phyloP scores from a whole-genome alignment of 805 yeast genomes.

The Jamesozyma gamospora region DNA sequence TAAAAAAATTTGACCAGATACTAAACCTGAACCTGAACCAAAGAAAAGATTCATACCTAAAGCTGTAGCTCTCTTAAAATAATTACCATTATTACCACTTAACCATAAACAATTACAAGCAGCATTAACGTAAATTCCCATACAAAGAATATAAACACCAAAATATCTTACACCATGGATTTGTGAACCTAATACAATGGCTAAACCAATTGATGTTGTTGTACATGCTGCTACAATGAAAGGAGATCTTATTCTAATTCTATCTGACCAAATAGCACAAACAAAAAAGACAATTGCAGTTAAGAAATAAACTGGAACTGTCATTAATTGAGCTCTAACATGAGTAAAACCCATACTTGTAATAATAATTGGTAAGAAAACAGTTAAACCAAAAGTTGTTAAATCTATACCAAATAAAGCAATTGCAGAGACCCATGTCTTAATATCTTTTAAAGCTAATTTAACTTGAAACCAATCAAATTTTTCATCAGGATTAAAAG shows the following conservation, averaged over 20 bases:
- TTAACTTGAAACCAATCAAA: constrained; percentile 31
- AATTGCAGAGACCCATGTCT: constrained; percentile 25
- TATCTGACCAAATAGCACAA: constrained; percentile 57
- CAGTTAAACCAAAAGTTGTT: constrained; percentile 34
- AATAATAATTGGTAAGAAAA: constrained; percentile 33
- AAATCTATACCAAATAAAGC: constrained; percentile 33
- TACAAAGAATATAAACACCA: constrained; percentile 32
- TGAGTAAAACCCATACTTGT: constrained; percentile 41
- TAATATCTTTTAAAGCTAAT: constrained; percentile 24
- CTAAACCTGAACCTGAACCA: constrained; percentile 32
- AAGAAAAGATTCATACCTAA: constrained; percentile 30
- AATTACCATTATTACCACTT: constrained; percentile 33
- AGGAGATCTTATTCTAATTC: constrained; percentile 35
- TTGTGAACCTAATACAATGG: constrained; percentile 27
- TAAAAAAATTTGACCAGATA: constrained; percentile 32
- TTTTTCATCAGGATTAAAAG: constrained; percentile 29
- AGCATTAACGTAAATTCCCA: constrained; percentile 34
- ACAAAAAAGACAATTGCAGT: constrained; percentile 61
- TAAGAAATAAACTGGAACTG: constrained; percentile 77
- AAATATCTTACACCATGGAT: constrained; percentile 31
- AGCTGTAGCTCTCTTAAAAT: constrained; percentile 33
- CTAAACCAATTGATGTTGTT: constrained; percentile 28
- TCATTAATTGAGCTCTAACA: constrained; percentile 65
- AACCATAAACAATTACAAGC: constrained; percentile 33
- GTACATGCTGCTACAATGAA: constrained; percentile 29